Evolutionary conservation across 805 yeast species (phyloP).

Genomic region (Phaffomyces opuntiae): DNA sequence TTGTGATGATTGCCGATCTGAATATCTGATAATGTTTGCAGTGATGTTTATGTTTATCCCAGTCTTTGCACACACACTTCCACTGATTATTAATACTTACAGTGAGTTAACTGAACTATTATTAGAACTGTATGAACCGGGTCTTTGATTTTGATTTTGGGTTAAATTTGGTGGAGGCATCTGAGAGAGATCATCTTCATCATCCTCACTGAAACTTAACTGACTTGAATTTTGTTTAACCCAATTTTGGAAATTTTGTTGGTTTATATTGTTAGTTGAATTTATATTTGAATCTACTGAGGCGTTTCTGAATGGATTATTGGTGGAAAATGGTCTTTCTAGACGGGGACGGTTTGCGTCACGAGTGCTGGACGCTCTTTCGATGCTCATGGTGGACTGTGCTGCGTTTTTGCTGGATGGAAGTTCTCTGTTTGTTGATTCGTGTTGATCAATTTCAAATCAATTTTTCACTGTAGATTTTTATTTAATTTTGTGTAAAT

Average conservation of each 20-base stretch:
- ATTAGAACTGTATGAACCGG: conserved; percentile 11
- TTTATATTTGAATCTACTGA: conserved; percentile 25
- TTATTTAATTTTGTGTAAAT: too few species aligned
- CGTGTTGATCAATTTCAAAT: too few species aligned
- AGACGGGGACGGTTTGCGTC: not conserved
- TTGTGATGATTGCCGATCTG: too few species aligned
- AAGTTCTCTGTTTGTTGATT: not conserved
- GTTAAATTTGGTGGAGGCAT: conserved; percentile 14
- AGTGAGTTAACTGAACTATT: conserved; percentile 1
- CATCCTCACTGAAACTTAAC: conserved; percentile 37
- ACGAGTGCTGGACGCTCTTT: conserved; percentile 12
- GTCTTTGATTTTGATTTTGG: conserved; percentile 11
- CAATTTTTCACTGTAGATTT: too few species aligned
- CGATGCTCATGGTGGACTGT: conserved; percentile 10
- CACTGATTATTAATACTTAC: conserved; percentile 4
- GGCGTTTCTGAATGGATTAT: conserved; percentile 66
- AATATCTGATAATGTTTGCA: too few species aligned
- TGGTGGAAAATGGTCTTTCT: conserved; percentile 44
- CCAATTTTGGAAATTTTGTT: conserved; percentile 50
- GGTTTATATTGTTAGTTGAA: conserved; percentile 22
- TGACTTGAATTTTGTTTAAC: conserved; percentile 36
- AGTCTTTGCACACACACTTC: too few species aligned
- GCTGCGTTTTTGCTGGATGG: too few species aligned
- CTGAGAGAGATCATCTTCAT: conserved; percentile 24
- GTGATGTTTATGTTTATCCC: too few species aligned